Evolutionary conservation across 1,139 yeast genomes (phyloP), one percentile per base, ranked within the genome.

Genomic region (Casaregolazyma suthepensis): DNA sequence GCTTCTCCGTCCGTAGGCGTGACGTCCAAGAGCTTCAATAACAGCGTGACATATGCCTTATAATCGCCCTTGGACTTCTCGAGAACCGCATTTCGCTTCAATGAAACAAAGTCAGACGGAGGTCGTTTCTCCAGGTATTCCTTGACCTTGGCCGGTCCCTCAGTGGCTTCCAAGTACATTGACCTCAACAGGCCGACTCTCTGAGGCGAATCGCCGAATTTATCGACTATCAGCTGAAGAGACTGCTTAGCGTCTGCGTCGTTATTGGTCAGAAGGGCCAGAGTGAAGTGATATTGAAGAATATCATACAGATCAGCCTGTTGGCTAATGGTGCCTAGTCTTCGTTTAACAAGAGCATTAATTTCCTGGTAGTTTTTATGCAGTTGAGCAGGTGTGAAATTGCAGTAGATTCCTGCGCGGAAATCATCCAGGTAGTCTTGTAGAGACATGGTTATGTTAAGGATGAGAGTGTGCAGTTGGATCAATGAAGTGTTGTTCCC

Each of bases 1-100:
- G 87, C 73, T 59, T 85, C 81, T 5, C 80, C 72, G 68, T 93
- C 98, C 31, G 83, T 68, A 0, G 97, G 96, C 60, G 78, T 80
- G 52, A 75, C 66, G 12, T 19, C 26, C 52, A 83, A 68, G 61
- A 77, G 79, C 54, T 70, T 72, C 40, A 71, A 68, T 58, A 87
- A 73, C 57, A 76, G 78, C 47, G 71, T 70, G 46, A 83, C 76
- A 63, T 81, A 84, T 10, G 58, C 69, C 67, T 62, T 68, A 60
- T 56, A 52, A 49, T 67, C 63, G 10, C 66, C 67, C 12, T 56
- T 60, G 51, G 62, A 63, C 52, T 67, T 71, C 6, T 65, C 56
- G 35, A 74, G 51, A 7, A 71, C 67, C 0, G 71, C 65, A 54
- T 70, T 68, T 45, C 76, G 67, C 62, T 75, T 75, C 53, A 70